phyloP scores from a whole-genome alignment of 495 filamentous ascomycete genomes.

The Talaromyces stipitatus region DNA sequence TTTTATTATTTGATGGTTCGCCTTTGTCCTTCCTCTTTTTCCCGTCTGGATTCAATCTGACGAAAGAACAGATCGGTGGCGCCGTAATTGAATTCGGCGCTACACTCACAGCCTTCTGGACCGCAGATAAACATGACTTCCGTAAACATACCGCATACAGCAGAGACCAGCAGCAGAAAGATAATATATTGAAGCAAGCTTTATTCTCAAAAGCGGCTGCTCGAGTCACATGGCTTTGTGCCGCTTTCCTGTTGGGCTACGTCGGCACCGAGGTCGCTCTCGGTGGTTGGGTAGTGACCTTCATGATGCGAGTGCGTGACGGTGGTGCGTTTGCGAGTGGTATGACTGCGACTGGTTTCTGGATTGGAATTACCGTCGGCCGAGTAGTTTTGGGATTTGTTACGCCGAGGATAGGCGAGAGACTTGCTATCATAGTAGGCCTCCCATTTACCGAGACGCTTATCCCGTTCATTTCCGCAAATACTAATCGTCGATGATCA shows the following conservation, averaged over 20 bases:
- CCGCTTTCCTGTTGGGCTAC: constrained; percentile 71
- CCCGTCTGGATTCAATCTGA: background rate
- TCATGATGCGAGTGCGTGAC: constrained; percentile 54
- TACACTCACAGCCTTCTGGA: constrained; percentile 57
- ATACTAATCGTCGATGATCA: too few species aligned
- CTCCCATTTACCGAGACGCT: too few species aligned
- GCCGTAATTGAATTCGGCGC: constrained; percentile 52
- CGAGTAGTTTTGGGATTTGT: constrained; percentile 55
- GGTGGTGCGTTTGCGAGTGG: constrained; percentile 48
- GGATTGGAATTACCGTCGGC: constrained; percentile 58
- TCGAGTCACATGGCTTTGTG: constrained; percentile 65
- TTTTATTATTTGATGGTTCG: constrained; percentile 57
- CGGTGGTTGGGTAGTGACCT: constrained; percentile 63
- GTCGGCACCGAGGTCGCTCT: constrained; percentile 82
- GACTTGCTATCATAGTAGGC: constrained; percentile 43
- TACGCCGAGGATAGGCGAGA: constrained; percentile 54
- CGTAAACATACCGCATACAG: constrained; percentile 34
- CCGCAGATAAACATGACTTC: constrained; percentile 53
- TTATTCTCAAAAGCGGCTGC: constrained; percentile 38
- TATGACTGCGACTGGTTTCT: constrained; percentile 59
- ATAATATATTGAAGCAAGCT: constrained; percentile 45
- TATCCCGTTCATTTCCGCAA: too few species aligned
- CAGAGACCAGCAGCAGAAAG: constrained; percentile 27
- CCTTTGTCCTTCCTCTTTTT: constrained; percentile 1
- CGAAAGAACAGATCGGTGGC: constrained; percentile 44